Evolutionary conservation across 106 monocot genomes (phyloP).

Genomic region (Acorus gramineus): DNA sequence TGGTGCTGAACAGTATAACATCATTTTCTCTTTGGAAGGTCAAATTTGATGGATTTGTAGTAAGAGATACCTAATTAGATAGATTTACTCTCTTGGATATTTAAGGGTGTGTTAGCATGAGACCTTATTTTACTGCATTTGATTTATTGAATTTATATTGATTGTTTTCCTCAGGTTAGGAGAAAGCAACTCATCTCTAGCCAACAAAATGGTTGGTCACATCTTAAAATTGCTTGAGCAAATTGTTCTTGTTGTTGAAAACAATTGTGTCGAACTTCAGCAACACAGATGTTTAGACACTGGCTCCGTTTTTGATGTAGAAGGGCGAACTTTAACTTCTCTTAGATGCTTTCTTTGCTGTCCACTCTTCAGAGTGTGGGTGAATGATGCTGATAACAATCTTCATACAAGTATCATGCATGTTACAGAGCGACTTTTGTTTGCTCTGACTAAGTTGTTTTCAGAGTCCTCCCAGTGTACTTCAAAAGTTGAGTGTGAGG

Average conservation of each 20-base stretch:
- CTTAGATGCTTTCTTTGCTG: constrained; percentile 41
- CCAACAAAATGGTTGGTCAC: constrained; percentile 16
- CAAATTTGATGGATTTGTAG: too few relatives aligned
- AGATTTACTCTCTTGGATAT: too few relatives aligned
- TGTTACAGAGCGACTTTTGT: constrained; percentile 53
- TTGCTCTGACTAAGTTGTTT: constrained; percentile 39
- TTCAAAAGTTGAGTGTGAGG: constrained; percentile 7
- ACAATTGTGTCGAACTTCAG: constrained; percentile 38
- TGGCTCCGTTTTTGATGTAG: constrained; percentile 28
- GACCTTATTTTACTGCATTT: too few relatives aligned
- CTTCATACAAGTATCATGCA: constrained; percentile 17
- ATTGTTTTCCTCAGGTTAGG: constrained; percentile 27
- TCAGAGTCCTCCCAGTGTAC: constrained; percentile 9
- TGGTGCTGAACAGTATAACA: too few relatives aligned
- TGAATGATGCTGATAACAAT: constrained; percentile 8
- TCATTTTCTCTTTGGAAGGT: too few relatives aligned
- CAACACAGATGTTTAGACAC: constrained; percentile 12
- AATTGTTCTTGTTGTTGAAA: constrained; percentile 33
- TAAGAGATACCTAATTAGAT: too few relatives aligned
- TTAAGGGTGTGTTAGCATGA: too few relatives aligned
- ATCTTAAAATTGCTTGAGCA: constrained; percentile 34
- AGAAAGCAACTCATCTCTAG: constrained; percentile 18
- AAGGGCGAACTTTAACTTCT: constrained; percentile 32
- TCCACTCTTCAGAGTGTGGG: constrained; percentile 38
- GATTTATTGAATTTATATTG: too few relatives aligned